Evolutionary conservation across 768 basidiomycete species (phyloP).

Genomic region (Russula dissimulans): DNA sequence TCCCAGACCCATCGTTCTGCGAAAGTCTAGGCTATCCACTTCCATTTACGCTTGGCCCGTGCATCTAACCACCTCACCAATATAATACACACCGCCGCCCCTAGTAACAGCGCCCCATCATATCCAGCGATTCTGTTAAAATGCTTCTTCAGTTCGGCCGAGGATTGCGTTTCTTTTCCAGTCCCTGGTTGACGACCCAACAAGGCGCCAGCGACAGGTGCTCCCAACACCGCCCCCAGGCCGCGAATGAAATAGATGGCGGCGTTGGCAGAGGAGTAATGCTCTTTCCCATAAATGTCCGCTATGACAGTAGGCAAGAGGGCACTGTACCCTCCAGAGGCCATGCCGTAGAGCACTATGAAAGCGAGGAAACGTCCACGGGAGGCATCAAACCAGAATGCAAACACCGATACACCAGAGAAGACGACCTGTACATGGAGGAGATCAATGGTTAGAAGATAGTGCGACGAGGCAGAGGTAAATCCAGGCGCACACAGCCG

Average conservation of each 20-base stretch:
- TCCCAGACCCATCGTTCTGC: background rate
- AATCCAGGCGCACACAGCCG: slow-evolving; percentile 25
- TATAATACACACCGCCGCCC: slow-evolving; percentile 31
- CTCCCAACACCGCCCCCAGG: slow-evolving; percentile 33
- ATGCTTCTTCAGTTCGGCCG: slow-evolving; percentile 21
- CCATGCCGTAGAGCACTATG: slow-evolving; percentile 34
- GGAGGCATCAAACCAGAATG: slow-evolving; percentile 35
- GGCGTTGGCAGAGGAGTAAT: slow-evolving; percentile 35
- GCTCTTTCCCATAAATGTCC: slow-evolving; percentile 35
- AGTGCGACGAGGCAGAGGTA: background rate
- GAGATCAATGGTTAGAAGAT: background rate
- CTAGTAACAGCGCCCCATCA: slow-evolving; percentile 30
- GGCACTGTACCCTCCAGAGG: slow-evolving; percentile 38
- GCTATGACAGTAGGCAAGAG: slow-evolving; percentile 37
- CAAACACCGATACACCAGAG: slow-evolving; percentile 32
- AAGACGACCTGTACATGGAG: slow-evolving; percentile 28
- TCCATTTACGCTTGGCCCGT: slow-evolving; percentile 31
- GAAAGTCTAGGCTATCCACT: slow-evolving; percentile 30
- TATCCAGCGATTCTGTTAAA: slow-evolving; percentile 34
- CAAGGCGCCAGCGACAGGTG: slow-evolving; percentile 35
- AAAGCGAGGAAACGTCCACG: slow-evolving; percentile 33
- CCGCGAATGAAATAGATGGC: slow-evolving; percentile 37
- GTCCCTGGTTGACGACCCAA: slow-evolving; percentile 27
- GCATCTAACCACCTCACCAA: slow-evolving; percentile 38
- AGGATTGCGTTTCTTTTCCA: background rate